Evolutionary conservation across 345 rosid genomes (phyloP).

Genomic region (Sisymbrium altissimum): DNA sequence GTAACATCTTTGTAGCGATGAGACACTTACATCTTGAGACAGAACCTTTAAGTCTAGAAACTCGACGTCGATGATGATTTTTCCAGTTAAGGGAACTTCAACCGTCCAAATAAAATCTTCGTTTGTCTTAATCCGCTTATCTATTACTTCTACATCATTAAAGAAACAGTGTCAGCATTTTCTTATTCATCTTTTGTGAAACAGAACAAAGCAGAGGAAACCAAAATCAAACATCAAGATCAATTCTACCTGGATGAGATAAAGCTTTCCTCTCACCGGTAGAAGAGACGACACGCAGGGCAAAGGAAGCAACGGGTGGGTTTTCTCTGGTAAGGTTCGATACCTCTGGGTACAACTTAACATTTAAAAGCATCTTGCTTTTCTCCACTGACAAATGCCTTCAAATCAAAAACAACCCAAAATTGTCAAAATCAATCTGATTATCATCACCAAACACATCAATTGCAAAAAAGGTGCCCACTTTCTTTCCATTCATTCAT

Average conservation of each 20-base stretch:
- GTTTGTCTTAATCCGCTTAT: constrained; percentile 67
- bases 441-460: not conserved
- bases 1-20: not conserved
- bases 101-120: constrained; percentile 83
- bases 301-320: constrained; percentile 89
- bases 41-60: constrained; percentile 77
- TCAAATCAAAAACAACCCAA: constrained; percentile 20
- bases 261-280: constrained; percentile 67
- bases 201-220: not conserved
- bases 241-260: constrained; percentile 70
- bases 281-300: constrained; percentile 63
- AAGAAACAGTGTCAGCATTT: not conserved
- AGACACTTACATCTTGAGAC: constrained; percentile 55
- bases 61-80: constrained; percentile 85
- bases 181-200: not conserved
- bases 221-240: not conserved
- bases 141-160: constrained; percentile 57
- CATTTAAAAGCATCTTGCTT: constrained; percentile 53
- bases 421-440: constrained; percentile 8
- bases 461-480: constrained; percentile 1
- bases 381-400: constrained; percentile 94
- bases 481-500: not conserved
- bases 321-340: constrained; percentile 69
- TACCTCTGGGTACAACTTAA: constrained; percentile 78
- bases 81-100: constrained; percentile 79